These are phyloP conservation scores for Coemansia sp. DNA, from an alignment of 192 early-diverging fungal species.

Conservation along the genomic window DNA sequence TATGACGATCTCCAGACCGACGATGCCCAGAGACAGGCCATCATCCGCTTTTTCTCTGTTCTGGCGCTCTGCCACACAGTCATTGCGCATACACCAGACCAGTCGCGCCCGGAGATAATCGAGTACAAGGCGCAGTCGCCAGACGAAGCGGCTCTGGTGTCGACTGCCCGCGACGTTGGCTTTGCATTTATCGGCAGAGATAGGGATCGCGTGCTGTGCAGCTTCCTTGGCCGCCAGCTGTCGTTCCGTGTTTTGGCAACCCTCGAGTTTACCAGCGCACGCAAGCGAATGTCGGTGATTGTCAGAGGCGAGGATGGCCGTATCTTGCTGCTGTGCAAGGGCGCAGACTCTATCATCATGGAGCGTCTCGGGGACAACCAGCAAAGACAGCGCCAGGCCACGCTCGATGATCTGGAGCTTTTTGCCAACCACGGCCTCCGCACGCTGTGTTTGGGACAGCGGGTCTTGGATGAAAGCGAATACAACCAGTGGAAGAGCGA, in stretches of 20 bases:
- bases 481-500: constrained; percentile 68
- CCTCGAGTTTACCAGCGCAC: constrained; percentile 90
- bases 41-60: constrained; percentile 78
- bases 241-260: constrained; percentile 67
- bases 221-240: constrained; percentile 72
- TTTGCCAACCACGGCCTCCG: constrained; percentile 83
- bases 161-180: constrained; percentile 80
- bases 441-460: constrained; percentile 84
- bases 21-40: constrained; percentile 60
- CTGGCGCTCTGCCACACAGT: constrained; percentile 91
- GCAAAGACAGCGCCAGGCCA: constrained; percentile 65
- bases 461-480: constrained; percentile 68
- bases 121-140: constrained; percentile 93
- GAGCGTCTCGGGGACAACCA: constrained; percentile 75
- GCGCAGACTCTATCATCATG: constrained; percentile 93
- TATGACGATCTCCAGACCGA: constrained; percentile 62
- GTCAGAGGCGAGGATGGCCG: constrained; percentile 70
- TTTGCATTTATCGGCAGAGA: constrained; percentile 80
- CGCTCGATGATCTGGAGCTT: constrained; percentile 72
- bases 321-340: constrained; percentile 86
- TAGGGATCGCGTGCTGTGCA: constrained; percentile 64
- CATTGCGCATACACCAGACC: constrained; percentile 62
- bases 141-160: constrained; percentile 91
- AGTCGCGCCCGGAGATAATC: constrained; percentile 54
- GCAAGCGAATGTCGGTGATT: constrained; percentile 96